A percentile compares a stretch with the other conserved stretches of the same genome.
These are phyloP conservation scores for Aspergillus sp. DNA, from an alignment of 2,329 filamentous ascomycete genomes.

Conservation along the genomic window DNA sequence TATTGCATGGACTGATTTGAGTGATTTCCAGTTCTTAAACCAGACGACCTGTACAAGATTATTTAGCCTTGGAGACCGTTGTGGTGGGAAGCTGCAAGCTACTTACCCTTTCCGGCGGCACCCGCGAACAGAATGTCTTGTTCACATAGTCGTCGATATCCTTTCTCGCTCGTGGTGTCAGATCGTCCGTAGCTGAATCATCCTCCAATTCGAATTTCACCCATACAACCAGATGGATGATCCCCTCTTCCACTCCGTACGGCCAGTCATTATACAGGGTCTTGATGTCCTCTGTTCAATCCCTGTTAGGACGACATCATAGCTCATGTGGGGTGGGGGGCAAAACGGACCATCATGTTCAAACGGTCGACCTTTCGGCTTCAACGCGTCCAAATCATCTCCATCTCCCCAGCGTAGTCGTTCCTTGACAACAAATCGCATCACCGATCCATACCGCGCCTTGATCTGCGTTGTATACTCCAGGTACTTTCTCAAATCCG, in stretches of 20 bases:
- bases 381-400: slow-evolving; percentile 28
- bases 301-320: not conserved
- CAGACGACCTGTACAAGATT: slow-evolving; percentile 55
- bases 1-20: slow-evolving; percentile 80
- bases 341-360: slow-evolving; percentile 28
- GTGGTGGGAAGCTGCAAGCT: not conserved
- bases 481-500: slow-evolving; percentile 70
- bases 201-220: slow-evolving; percentile 77
- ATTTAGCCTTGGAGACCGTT: slow-evolving; percentile 2
- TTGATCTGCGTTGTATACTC: slow-evolving; percentile 60
- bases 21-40: slow-evolving; percentile 85
- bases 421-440: slow-evolving; percentile 66
- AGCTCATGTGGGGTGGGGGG: not conserved
- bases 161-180: slow-evolving; percentile 57
- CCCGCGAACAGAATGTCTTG: slow-evolving; percentile 53
- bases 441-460: slow-evolving; percentile 65
- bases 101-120: slow-evolving; percentile 38
- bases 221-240: slow-evolving; percentile 86
- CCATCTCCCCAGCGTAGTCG: slow-evolving; percentile 60
- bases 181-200: slow-evolving; percentile 57
- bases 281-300: slow-evolving; percentile 54
- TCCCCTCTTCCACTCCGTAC: slow-evolving; percentile 71
- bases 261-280: slow-evolving; percentile 91
- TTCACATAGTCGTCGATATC: slow-evolving; percentile 67
- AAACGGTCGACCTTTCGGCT: slow-evolving; percentile 24